Percentiles rank a stretch among this genome's conserved stretches.
These are phyloP conservation scores for Reutealis trisperma DNA, from an alignment of 345 rosid genomes.

Conservation along the genomic window DNA sequence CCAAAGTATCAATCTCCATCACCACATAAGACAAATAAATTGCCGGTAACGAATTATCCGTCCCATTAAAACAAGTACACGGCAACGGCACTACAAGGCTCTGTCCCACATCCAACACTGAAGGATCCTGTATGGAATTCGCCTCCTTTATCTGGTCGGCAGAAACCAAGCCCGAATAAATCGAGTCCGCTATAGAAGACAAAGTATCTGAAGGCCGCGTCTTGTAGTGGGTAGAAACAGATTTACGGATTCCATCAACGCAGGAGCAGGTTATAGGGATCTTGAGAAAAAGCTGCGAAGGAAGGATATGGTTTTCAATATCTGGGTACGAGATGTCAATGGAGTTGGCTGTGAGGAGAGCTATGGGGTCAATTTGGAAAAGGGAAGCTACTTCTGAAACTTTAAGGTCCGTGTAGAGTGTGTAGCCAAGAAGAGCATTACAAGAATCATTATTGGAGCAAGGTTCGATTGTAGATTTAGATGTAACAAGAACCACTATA, in stretches of 20 bases:
- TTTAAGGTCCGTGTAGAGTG: conserved; percentile 89
- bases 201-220: conserved; percentile 82
- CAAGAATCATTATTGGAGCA: conserved; percentile 81
- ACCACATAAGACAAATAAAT: conserved; percentile 86
- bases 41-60: conserved; percentile 80
- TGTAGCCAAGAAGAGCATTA: conserved; percentile 84
- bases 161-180: conserved; percentile 81
- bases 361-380: conserved; percentile 82
- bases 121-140: conserved; percentile 63
- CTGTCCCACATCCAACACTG: conserved; percentile 72
- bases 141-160: conserved; percentile 89
- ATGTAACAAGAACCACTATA: conserved; percentile 33
- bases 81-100: conserved; percentile 82
- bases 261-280: conserved; percentile 84
- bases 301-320: conserved; percentile 90
- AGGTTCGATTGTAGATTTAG: conserved; percentile 95
- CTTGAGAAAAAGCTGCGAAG: conserved; percentile 73
- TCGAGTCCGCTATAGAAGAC: conserved; percentile 55
- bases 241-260: conserved; percentile 87
- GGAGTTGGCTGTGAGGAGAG: conserved; percentile 77
- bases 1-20: conserved; percentile 59
- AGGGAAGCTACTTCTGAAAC: conserved; percentile 88
- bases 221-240: conserved; percentile 72
- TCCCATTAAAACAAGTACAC: conserved; percentile 89
- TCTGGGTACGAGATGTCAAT: conserved; percentile 92